Conservation (phyloP, 768 basidiomycete species). For the Termitomyces sp. region DNA sequence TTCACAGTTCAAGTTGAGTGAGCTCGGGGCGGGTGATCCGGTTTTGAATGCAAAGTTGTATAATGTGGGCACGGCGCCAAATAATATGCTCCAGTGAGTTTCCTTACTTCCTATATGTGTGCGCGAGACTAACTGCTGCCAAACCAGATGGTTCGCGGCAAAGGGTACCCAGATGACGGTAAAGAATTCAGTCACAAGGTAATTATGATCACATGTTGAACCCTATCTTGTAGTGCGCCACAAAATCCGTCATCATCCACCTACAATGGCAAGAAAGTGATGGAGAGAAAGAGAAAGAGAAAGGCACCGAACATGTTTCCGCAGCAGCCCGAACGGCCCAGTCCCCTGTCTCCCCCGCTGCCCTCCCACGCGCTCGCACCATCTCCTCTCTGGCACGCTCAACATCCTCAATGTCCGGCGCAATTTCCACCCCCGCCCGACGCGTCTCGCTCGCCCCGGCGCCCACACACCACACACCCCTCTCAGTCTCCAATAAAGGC, state of each 20-base stretch:
- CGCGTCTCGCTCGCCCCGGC: constrained; percentile 27
- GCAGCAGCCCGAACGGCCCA: constrained; percentile 8
- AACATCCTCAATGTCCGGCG: too few relatives aligned
- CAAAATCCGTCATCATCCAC: constrained; percentile 81
- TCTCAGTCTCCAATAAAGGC: constrained; percentile 20
- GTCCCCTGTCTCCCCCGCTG: constrained; percentile 15
- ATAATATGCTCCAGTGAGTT: constrained; percentile 77
- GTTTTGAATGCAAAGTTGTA: constrained; percentile 60
- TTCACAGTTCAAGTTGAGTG: constrained; percentile 83
- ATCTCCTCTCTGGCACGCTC: constrained; percentile 52
- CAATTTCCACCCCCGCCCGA: too few relatives aligned
- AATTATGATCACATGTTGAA: too few relatives aligned
- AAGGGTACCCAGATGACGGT: too few relatives aligned
- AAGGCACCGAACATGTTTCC: constrained; percentile 9
- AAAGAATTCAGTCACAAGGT: too few relatives aligned
- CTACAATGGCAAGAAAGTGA: constrained; percentile 80
- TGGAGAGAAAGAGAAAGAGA: constrained; percentile 23
- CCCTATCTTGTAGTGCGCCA: constrained; percentile 62
- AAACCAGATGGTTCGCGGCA: constrained; percentile 71
- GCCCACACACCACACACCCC: constrained; percentile 1
- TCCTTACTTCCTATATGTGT: neutral
- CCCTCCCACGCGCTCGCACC: constrained; percentile 36
- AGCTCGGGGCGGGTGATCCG: constrained; percentile 66
- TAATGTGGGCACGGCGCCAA: constrained; percentile 74
- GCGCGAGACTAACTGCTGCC: too few relatives aligned